Conservation (phyloP, 345 rosid genomes). For the Melastoma malabathricum region DNA sequence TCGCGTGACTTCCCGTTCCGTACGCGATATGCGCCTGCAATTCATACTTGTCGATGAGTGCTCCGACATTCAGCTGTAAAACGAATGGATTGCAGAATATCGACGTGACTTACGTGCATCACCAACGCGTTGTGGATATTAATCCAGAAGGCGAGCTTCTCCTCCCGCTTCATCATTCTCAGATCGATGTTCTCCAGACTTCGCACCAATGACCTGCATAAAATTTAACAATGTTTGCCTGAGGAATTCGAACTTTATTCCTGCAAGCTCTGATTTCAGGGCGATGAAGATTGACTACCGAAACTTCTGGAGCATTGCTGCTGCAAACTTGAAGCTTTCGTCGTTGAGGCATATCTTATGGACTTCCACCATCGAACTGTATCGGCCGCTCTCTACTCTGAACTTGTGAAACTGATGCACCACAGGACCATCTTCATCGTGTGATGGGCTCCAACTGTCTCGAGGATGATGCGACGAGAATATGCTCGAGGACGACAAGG, state of each 20-base stretch:
- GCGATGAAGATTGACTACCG: slow-evolving; percentile 26
- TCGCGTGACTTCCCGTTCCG: slow-evolving; percentile 39
- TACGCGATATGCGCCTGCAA: slow-evolving; percentile 78
- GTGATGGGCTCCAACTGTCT: slow-evolving; percentile 48
- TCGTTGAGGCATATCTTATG: slow-evolving; percentile 44
- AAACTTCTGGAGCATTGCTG: slow-evolving; percentile 50
- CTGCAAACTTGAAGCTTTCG: slow-evolving; percentile 44
- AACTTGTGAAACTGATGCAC: slow-evolving; percentile 19
- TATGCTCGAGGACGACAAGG: slow-evolving; percentile 60
- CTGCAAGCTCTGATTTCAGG: no score
- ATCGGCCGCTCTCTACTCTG: slow-evolving; percentile 34
- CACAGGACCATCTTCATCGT: slow-evolving; percentile 25
- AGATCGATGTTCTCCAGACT: slow-evolving; percentile 72
- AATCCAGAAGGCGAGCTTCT: slow-evolving; percentile 90
- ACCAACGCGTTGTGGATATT: slow-evolving; percentile 81
- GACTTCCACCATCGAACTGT: slow-evolving; percentile 35
- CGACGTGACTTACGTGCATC: slow-evolving; percentile 48
- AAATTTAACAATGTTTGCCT: neutral
- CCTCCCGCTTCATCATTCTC: slow-evolving; percentile 70
- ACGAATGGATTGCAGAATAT: neutral
- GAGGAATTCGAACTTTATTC: neutral
- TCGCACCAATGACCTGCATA: slow-evolving; percentile 43
- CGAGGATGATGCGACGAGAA: slow-evolving; percentile 53
- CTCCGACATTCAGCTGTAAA: no score
- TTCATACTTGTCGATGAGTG: neutral